Base-by-base conservation (phyloP, 495 filamentous ascomycete species). In the Trichocladium uniseriatum region DNA sequence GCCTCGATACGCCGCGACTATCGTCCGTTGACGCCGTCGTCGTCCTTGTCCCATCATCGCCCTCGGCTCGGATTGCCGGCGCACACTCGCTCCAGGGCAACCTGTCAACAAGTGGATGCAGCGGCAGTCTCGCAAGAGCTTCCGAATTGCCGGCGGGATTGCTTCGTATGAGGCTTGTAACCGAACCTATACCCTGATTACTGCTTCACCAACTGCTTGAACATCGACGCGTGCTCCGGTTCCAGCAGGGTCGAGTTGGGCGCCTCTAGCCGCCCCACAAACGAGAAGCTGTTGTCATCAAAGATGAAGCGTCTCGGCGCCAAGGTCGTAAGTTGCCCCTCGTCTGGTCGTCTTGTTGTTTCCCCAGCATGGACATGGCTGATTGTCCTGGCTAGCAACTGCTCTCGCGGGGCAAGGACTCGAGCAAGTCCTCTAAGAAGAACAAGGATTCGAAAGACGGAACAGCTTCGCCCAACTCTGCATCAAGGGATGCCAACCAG, bases 301-400 rank as follows among this genome's bases (percentile, higher is more conserved):
- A 89, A 79, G 72, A 97, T 98, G 92, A 96, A 95, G 75, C 83
- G 87, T 64, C 95, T 98, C 70, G 85, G 92, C 73, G 88, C 94
- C 75, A 84, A 86, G 84, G 94, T 97, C 74, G 91, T 95, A 77
- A 77, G 91, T 84, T 59, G 52, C 54, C 38, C 14, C 24, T 3
- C 24, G 4, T 3, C 24, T 27, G 24, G 4, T 8, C 24, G 24
- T 27, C 24, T 3, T 27, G 4, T 3, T 8, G 24, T 4, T 3
- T 4, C 10, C 14, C 3, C 18, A 6, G 15, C 13, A 18, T 11
- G 5, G 7, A 1, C 15, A 16, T 0, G 20, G 13, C 15, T 6
- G 8, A 2, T 8, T 24, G 15, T 7, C 53, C 27, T 54, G 39
- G 47, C 43, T 58, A 48, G 49, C 49, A 16, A 22, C 56, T 96